Conservation (phyloP, 441 rosid genomes). For the Arabidopsis hybrid region DNA sequence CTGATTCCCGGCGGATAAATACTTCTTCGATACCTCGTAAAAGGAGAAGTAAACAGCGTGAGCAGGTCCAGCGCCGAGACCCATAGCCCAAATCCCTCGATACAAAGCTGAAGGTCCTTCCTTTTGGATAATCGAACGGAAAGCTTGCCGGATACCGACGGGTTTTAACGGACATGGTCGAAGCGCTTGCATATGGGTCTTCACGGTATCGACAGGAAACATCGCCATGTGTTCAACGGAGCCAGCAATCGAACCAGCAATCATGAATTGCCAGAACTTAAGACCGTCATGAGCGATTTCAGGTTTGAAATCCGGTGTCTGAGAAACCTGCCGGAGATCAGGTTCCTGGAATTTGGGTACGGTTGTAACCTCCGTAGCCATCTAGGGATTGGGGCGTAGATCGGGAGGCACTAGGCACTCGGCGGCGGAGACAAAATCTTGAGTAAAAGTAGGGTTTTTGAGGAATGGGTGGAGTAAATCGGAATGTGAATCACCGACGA, state of each 20-base stretch:
- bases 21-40: slow-evolving; percentile 73
- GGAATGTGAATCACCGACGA: slow-evolving; percentile 26
- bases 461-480: not conserved
- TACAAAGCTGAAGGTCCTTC: slow-evolving; percentile 75
- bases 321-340: slow-evolving; percentile 54
- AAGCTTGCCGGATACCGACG: slow-evolving; percentile 69
- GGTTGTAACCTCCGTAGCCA: slow-evolving; percentile 79
- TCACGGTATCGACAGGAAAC: slow-evolving; percentile 86
- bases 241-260: slow-evolving; percentile 84
- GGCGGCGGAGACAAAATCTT: slow-evolving; percentile 11
- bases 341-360: slow-evolving; percentile 69
- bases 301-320: slow-evolving; percentile 48
- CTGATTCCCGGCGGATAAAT: slow-evolving; percentile 59
- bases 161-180: slow-evolving; percentile 80
- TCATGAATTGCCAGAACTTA: slow-evolving; percentile 82
- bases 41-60: slow-evolving; percentile 91
- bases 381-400: slow-evolving; percentile 31
- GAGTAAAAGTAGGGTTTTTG: slow-evolving; percentile 18
- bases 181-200: slow-evolving; percentile 83
- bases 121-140: slow-evolving; percentile 56
- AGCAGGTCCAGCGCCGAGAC: slow-evolving; percentile 94
- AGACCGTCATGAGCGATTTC: slow-evolving; percentile 75
- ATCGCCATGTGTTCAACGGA: slow-evolving; percentile 89
- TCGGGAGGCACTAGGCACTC: not conserved
- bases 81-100: slow-evolving; percentile 94